Evolutionary conservation across 1,284 basidiomycete genomes (phyloP).

Genomic region (Irpex rosettiformis): DNA sequence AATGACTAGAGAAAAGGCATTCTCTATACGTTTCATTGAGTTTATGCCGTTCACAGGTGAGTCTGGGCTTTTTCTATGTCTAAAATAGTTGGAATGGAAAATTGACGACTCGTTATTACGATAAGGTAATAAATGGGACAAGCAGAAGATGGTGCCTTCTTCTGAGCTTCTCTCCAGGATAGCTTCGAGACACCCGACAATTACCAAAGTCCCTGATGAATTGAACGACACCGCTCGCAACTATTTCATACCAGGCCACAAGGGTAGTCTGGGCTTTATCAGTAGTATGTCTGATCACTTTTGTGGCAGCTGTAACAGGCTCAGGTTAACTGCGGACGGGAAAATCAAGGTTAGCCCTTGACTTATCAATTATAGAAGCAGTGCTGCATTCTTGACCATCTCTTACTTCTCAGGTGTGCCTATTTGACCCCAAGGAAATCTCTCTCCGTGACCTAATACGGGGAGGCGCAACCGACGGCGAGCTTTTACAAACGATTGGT

Average conservation of each 20-base stretch:
- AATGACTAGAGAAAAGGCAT: slow-evolving; percentile 58
- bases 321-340: slow-evolving; percentile 85
- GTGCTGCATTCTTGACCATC: slow-evolving; percentile 1
- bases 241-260: slow-evolving; percentile 71
- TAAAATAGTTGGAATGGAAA: not conserved
- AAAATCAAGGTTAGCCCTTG: slow-evolving; percentile 72
- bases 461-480: slow-evolving; percentile 55
- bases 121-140: slow-evolving; percentile 83
- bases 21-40: slow-evolving; percentile 86
- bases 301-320: slow-evolving; percentile 80
- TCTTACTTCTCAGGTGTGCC: slow-evolving; percentile 64
- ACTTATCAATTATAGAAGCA: not conserved
- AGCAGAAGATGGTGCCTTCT: slow-evolving; percentile 77
- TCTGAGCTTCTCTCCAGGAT: slow-evolving; percentile 56
- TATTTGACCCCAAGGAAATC: slow-evolving; percentile 84
- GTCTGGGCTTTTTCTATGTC: slow-evolving; percentile 13
- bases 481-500: slow-evolving; percentile 63
- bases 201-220: slow-evolving; percentile 58
- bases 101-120: not conserved
- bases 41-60: slow-evolving; percentile 91
- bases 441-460: slow-evolving; percentile 78
- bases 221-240: slow-evolving; percentile 80
- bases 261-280: slow-evolving; percentile 83
- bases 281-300: slow-evolving; percentile 93
- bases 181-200: slow-evolving; percentile 40